Evolutionary conservation across 1,284 basidiomycete species (phyloP), one percentile per base, ranked within the genome.

Genomic region (Mrakiaceae sp.): DNA sequence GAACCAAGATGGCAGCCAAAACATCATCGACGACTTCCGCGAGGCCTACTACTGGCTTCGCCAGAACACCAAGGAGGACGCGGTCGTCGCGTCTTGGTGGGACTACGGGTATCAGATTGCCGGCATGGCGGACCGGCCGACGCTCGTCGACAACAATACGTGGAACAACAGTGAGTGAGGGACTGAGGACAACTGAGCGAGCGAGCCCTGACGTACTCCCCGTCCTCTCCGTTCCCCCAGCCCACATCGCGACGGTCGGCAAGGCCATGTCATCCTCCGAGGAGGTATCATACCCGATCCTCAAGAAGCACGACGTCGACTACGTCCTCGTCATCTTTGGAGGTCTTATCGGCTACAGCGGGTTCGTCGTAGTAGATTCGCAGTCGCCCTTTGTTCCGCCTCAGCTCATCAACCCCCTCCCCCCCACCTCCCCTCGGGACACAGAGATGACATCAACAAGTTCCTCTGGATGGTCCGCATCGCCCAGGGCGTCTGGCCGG

Each of bases 1-100:
- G 6, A 86, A 84, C 69, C 80, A 82, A 0, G 94, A 98, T 72
- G 96, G 96, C 27, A 87, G 83, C 65, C 87, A 90, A 73, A 86
- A 93, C 75, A 92, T 98, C 72, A 98, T 99, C 73, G 96, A 99
- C 76, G 96, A 99, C 77, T 99, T 98, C 85, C 84, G 96, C 67
- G 96, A 98, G 79, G 96, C 96, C n/a, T 98, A 99, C 76, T 97
- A 98, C 77, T 99, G 96, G 96, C 79, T 99, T 62, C 83, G 94
- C 65, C 88, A 95, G 78, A 99, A 98, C 79, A 99, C 96, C 2
- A 81, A 87, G 3, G 80, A 90, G 75, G 87, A 91, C 69, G 86
- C 92, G 11, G 94, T 98, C 56, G 86, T 98, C 50, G 95, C 96
- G 91, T 92, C 88, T 70, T 99, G 96, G 96, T 98, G 96, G 96